Conservation (phyloP, 2,329 filamentous ascomycete species). For the Penicillium sp. region DNA sequence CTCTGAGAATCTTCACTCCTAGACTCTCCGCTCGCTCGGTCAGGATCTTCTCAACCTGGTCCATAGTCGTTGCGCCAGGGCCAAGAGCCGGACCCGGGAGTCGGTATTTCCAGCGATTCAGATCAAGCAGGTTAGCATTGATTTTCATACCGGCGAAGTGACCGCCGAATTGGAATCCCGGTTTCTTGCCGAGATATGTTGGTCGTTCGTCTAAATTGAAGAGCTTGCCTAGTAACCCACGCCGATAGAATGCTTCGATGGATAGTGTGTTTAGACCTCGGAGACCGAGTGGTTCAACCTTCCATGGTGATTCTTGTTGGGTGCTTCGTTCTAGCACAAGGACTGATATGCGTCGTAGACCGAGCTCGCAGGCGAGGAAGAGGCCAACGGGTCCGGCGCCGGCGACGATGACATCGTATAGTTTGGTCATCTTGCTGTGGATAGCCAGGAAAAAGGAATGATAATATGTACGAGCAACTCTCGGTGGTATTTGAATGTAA, state of each 20-base stretch:
- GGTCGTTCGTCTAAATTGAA: not conserved
- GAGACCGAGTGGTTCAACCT: conserved; percentile 17
- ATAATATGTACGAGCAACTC: too few relatives aligned
- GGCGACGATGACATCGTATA: conserved; percentile 20
- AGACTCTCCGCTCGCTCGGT: conserved; percentile 3
- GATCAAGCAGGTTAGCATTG: conserved; percentile 20
- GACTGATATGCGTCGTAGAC: conserved; percentile 36
- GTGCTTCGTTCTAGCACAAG: conserved; percentile 40
- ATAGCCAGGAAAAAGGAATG: too few relatives aligned
- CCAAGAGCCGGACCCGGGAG: not conserved
- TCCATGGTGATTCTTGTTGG: conserved; percentile 32
- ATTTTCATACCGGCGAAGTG: conserved; percentile 33
- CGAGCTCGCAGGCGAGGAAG: conserved; percentile 40
- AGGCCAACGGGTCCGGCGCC: conserved; percentile 24
- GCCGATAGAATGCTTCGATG: conserved; percentile 43
- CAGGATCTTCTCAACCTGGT: conserved; percentile 8
- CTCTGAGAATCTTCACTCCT: conserved; percentile 10
- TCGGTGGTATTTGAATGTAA: too few relatives aligned
- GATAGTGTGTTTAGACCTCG: conserved; percentile 39
- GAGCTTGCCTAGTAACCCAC: conserved; percentile 37
- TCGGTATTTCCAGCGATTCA: conserved; percentile 10
- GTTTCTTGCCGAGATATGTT: conserved; percentile 13
- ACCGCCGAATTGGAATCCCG: conserved; percentile 29
- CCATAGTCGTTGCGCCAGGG: not conserved
- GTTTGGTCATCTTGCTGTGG: conserved; percentile 1